Conservation (phyloP, 1,284 basidiomycete genomes). For the Irpex sp. region DNA sequence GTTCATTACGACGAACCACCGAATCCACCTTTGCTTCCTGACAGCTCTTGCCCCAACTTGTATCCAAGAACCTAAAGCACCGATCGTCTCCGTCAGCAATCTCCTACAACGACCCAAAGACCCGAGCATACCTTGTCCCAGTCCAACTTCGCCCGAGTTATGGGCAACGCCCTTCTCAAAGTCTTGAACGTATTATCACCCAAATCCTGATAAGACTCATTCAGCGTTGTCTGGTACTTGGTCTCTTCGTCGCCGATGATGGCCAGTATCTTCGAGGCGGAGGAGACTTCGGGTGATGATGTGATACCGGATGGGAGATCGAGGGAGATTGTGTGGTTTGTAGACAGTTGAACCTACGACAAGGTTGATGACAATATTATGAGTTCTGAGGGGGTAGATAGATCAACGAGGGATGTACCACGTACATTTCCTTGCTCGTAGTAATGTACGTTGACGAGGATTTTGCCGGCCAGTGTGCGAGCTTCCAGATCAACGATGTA, state of each 20-base stretch:
- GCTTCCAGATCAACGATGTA: conserved; percentile 59
- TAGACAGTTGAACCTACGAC: conserved; percentile 80
- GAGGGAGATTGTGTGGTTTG: conserved; percentile 53
- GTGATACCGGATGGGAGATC: conserved; percentile 27
- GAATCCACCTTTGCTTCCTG: conserved; percentile 65
- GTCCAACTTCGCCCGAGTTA: conserved; percentile 91
- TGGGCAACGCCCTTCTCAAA: conserved; percentile 80
- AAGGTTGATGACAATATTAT: background rate
- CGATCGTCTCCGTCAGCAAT: conserved; percentile 30
- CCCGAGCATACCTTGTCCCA: conserved; percentile 77
- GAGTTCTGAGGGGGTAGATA: background rate
- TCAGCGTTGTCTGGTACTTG: conserved; percentile 73
- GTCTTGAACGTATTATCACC: conserved; percentile 90
- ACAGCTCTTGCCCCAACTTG: conserved; percentile 81
- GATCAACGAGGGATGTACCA: conserved; percentile 8
- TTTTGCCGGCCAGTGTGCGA: conserved; percentile 56
- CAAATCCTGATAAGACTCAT: conserved; percentile 81
- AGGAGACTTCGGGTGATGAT: conserved; percentile 62
- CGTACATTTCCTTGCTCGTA: conserved; percentile 93
- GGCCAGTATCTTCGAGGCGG: conserved; percentile 74
- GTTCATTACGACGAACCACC: conserved; percentile 30
- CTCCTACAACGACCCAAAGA: too few species aligned
- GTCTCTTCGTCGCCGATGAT: conserved; percentile 78
- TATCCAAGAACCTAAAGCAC: conserved; percentile 82
- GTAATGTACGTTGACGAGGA: conserved; percentile 88